Percentiles rank a stretch among this genome's conserved stretches.
These are phyloP conservation scores for Citrus inodora DNA, from an alignment of 345 rosid genomes.

Conservation along the genomic window DNA sequence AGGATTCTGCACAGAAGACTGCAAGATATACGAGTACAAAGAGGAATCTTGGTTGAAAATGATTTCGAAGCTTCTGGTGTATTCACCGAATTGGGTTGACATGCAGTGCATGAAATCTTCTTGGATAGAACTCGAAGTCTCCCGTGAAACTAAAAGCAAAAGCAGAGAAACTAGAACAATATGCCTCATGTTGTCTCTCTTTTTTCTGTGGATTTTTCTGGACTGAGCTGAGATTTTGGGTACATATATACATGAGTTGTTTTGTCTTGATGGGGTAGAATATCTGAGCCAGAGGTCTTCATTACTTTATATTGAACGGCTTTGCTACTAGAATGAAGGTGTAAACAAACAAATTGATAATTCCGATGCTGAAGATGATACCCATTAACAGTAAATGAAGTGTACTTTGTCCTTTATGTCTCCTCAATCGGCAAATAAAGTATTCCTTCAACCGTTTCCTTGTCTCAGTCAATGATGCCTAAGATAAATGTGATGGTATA, in stretches of 20 bases:
- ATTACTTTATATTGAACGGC: neutral
- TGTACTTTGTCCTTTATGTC: neutral
- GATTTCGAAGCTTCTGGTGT: constrained; percentile 23
- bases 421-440: neutral
- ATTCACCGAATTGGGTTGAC: constrained; percentile 23
- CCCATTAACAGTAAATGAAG: neutral
- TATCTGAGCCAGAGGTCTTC: neutral
- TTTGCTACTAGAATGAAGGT: neutral
- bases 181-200: constrained; percentile 9
- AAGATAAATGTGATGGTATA: too few relatives aligned
- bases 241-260: neutral
- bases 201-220: too few relatives aligned
- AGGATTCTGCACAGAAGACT: constrained; percentile 32
- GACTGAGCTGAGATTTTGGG: too few relatives aligned
- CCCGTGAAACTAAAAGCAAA: constrained; percentile 5
- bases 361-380: neutral
- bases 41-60: constrained; percentile 30
- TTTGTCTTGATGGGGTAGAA: neutral
- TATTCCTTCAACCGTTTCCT: too few relatives aligned
- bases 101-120: constrained; percentile 32
- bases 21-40: constrained; percentile 23
- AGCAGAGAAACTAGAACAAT: constrained; percentile 15
- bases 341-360: neutral
- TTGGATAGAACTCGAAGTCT: neutral
- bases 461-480: too few relatives aligned